Percentiles rank a stretch among this genome's conserved stretches.
These are phyloP conservation scores for Punctularia strigosozonata DNA, from an alignment of 768 basidiomycete species.

Conservation along the genomic window DNA sequence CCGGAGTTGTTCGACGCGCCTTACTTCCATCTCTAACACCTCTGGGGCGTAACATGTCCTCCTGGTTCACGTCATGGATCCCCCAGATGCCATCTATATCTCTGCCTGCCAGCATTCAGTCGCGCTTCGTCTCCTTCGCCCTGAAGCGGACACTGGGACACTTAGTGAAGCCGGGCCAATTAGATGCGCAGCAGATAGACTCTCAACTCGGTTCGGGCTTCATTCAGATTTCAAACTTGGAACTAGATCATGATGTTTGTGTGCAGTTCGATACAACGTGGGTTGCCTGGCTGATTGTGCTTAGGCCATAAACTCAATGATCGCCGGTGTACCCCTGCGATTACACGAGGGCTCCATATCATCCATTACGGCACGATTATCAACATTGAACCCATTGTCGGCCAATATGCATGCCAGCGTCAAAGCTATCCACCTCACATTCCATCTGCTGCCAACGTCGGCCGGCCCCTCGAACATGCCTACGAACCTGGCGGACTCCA, in stretches of 20 bases:
- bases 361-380: constrained; percentile 66
- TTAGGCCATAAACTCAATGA: constrained; percentile 70
- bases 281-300: constrained; percentile 8
- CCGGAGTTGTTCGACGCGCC: too few species aligned
- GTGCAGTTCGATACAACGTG: constrained; percentile 1
- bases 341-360: constrained; percentile 65
- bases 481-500: constrained; percentile 58
- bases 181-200: constrained; percentile 79
- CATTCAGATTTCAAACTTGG: constrained; percentile 76
- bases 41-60: constrained; percentile 20
- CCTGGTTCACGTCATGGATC: constrained; percentile 32
- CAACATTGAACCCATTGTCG: constrained; percentile 77
- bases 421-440: constrained; percentile 56
- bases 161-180: constrained; percentile 79
- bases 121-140: constrained; percentile 82
- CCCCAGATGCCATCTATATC: constrained; percentile 44
- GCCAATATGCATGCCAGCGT: constrained; percentile 62
- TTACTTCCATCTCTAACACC: too few species aligned
- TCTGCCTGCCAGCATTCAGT: constrained; percentile 65
- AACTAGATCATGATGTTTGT: constrained; percentile 66
- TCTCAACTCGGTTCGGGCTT: constrained; percentile 88
- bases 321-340: constrained; percentile 53
- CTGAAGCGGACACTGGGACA: constrained; percentile 77
- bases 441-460: constrained; percentile 29
- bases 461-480: too few species aligned